Percentiles rank a stretch among this genome's conserved stretches.
These are phyloP conservation scores for Plasmodium vinckei DNA, from an alignment of 169 alveolate genomes.

Conservation along the genomic window DNA sequence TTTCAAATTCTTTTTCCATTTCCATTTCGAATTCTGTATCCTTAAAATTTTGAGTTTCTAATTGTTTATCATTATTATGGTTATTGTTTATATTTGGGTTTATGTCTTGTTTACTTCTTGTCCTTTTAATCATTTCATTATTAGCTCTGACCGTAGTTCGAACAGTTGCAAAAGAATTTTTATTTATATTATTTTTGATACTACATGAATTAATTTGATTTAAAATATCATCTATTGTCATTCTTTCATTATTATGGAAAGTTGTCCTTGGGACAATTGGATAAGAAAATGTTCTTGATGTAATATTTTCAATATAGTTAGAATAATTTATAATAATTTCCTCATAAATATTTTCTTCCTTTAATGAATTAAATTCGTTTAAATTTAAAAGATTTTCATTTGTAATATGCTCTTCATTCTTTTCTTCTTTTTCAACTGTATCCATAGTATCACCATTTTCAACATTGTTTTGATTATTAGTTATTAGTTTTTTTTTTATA, in stretches of 20 bases:
- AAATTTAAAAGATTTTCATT: slow-evolving; percentile 30
- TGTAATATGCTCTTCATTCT: not conserved
- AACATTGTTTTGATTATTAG: not conserved
- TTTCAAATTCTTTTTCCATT: not conserved
- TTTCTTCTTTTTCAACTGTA: not conserved
- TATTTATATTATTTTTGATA: not conserved
- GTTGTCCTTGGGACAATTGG: slow-evolving; percentile 29
- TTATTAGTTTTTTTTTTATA: slow-evolving; percentile 23
- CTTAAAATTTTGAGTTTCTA: not conserved
- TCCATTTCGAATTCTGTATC: not conserved
- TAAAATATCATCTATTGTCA: slow-evolving; percentile 47
- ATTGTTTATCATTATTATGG: too few relatives aligned
- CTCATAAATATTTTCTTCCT: slow-evolving; percentile 53
- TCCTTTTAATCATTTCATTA: not conserved
- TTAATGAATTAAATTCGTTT: slow-evolving; percentile 9
- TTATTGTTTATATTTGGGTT: not conserved
- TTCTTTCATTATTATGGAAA: slow-evolving; percentile 3
- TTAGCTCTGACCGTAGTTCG: too few relatives aligned
- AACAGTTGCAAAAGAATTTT: too few relatives aligned
- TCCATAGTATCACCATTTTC: not conserved
- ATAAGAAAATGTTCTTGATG: slow-evolving; percentile 28
- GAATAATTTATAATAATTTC: slow-evolving; percentile 53
- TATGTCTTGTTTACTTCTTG: not conserved
- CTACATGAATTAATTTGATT: slow-evolving; percentile 3
- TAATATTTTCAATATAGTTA: slow-evolving; percentile 22